Base-by-base conservation (phyloP, 2,329 filamentous ascomycete species). In the Cordyceps tenuipes region DNA sequence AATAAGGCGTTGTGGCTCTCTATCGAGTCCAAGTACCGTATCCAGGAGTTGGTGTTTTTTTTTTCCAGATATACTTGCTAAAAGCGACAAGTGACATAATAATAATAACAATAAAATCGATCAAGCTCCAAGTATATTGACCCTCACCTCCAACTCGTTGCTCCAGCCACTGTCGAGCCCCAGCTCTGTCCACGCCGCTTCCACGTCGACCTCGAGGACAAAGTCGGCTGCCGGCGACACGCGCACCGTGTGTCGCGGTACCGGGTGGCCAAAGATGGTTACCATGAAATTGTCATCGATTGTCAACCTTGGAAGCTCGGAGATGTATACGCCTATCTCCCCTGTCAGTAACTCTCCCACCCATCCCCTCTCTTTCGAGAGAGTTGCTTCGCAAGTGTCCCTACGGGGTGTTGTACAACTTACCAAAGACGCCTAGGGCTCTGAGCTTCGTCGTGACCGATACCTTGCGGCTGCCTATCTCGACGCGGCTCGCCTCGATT, bases 161-260 rank as follows among this genome's bases (percentile, higher is more conserved):
- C 85, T 87, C 87, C 89, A 95, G 8, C 87, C 85, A 43, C 83
- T 80, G 61, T 84, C 75, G 59, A 94, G 77, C 0, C 79, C 82
- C 76, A 91, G 80, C 66, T 89, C 84, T 50, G 82, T 81, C 91
- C 91, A 97, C 0, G 93, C 93, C 34, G 75, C 78, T 65, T 85
- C 81, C 13, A 90, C 72, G 75, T 97, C 90, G 59, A 97, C 82
- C 65, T 90, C 86, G 36, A 97, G 72, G 8, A 97, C 82, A 61
- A 79, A 77, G 0, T 71, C 66, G 61, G 83, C 75, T n/a, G 69
- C 67, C 36, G 75, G 71, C 56, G 79, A 84, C 52, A 86, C 75
- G 34, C 74, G 77, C 1, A 94, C 88, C 0, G 86, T 87, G 57
- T 86, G 73, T 6, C 77, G 68, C 0, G 91, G 88, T 3, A 97